These are phyloP conservation scores for Helianthus annuus DNA, from an alignment of 129 eudicot species.

Conservation along the genomic window DNA sequence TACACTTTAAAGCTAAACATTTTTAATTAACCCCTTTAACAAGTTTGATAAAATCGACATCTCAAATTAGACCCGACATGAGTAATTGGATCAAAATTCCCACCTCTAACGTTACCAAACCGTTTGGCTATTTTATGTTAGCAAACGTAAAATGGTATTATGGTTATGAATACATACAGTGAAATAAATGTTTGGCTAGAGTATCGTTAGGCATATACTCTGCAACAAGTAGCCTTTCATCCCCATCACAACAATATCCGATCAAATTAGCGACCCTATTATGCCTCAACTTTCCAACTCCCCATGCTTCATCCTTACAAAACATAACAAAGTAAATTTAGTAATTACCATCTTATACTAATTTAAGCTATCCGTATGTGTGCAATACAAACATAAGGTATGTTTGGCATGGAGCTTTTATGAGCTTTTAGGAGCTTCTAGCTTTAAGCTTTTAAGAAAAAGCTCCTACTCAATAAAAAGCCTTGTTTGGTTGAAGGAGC, in stretches of 20 bases:
- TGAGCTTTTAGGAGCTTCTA: too few relatives aligned
- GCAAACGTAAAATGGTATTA: conserved; percentile 1
- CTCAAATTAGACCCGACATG: too few relatives aligned
- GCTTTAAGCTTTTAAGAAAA: too few relatives aligned
- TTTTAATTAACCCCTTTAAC: too few relatives aligned
- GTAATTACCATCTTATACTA: neutral
- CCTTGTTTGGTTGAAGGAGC: too few relatives aligned
- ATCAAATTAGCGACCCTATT: conserved; percentile 77
- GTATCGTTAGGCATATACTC: conserved; percentile 90
- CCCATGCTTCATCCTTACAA: conserved; percentile 85
- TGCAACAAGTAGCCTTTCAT: conserved; percentile 91
- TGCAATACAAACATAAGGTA: neutral
- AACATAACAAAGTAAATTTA: neutral
- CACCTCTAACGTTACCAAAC: too few relatives aligned
- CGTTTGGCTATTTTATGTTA: too few relatives aligned
- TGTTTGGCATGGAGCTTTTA: too few relatives aligned
- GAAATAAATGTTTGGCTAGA: conserved; percentile 83
- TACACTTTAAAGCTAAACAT: too few relatives aligned
- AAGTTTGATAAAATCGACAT: too few relatives aligned
- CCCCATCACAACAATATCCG: conserved; percentile 88
- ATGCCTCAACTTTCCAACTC: conserved; percentile 86
- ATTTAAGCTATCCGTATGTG: neutral
- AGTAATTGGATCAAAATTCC: too few relatives aligned
- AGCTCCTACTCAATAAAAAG: too few relatives aligned
- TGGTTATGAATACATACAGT: conserved; percentile 49